Conservation (phyloP, 352 stramenopile genomes). For the Phytophthora hibernalis region DNA sequence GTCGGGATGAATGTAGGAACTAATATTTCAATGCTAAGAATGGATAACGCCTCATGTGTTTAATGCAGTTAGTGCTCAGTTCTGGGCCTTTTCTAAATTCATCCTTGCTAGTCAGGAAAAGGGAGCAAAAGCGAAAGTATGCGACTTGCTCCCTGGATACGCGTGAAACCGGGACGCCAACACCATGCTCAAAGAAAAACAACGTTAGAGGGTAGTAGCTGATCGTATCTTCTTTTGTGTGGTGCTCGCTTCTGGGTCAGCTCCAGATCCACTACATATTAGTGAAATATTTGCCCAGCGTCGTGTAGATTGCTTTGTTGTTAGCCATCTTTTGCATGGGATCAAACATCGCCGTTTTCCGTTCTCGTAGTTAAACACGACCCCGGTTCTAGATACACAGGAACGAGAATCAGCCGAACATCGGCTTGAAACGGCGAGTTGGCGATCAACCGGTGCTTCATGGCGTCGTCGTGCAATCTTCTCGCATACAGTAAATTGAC, state of each 20-base stretch:
- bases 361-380: not conserved
- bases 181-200: slow-evolving; percentile 9
- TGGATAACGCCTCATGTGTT: too few relatives aligned
- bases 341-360: too few relatives aligned
- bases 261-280: not conserved
- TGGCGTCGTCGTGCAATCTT: not conserved
- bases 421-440: not conserved
- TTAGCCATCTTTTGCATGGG: too few relatives aligned
- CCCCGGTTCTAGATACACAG: not conserved
- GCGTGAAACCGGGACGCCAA: not conserved
- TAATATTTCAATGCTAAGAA: too few relatives aligned
- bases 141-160: not conserved
- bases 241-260: not conserved
- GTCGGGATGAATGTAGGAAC: too few relatives aligned
- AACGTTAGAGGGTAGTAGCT: slow-evolving; percentile 9
- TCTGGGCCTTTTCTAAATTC: too few relatives aligned
- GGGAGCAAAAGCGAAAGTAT: too few relatives aligned
- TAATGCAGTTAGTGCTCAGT: too few relatives aligned
- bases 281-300: not conserved
- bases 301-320: not conserved
- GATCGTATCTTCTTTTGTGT: not conserved
- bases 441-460: not conserved
- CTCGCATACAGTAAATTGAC: not conserved
- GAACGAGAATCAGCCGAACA: not conserved
- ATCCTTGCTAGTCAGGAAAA: too few relatives aligned